Conservation (phyloP, 192 early-diverging fungal species). For the Rhizophagus sp. region DNA sequence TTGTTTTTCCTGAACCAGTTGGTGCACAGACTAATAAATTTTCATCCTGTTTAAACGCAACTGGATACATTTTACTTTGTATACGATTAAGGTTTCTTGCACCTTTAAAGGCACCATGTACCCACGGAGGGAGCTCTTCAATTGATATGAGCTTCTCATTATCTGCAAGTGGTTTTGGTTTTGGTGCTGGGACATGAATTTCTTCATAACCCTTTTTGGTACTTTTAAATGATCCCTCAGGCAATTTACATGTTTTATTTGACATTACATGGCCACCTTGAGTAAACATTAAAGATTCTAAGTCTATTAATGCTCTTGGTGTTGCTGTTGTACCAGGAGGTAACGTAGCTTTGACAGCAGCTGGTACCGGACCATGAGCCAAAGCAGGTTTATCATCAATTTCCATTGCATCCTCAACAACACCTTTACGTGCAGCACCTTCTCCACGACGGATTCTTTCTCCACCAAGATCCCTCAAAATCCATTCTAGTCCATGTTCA, state of each 20-base stretch:
- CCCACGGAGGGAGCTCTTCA: conserved; percentile 75
- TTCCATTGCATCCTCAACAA: conserved; percentile 69
- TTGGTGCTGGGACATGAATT: conserved; percentile 91
- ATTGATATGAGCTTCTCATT: conserved; percentile 71
- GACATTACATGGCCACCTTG: conserved; percentile 98
- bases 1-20: conserved; percentile 98
- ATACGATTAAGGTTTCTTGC: conserved; percentile 82
- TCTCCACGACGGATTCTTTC: conserved; percentile 57
- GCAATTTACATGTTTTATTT: conserved; percentile 91
- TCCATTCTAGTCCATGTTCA: conserved; percentile 64
- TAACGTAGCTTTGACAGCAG: conserved; percentile 50
- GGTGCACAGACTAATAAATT: conserved; percentile 98
- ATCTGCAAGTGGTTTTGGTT: conserved; percentile 59
- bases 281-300: conserved; percentile 82
- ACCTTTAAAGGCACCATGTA: conserved; percentile 70
- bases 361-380: conserved; percentile 40
- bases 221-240: conserved; percentile 89
- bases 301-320: conserved; percentile 70
- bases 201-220: conserved; percentile 92
- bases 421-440: conserved; percentile 57
- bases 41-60: conserved; percentile 87
- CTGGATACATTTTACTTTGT: conserved; percentile 85
- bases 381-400: conserved; percentile 43
- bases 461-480: conserved; percentile 69
- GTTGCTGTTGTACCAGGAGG: conserved; percentile 51